Conservation (phyloP, 768 basidiomycete genomes). For the Tricholoma matsutake region DNA sequence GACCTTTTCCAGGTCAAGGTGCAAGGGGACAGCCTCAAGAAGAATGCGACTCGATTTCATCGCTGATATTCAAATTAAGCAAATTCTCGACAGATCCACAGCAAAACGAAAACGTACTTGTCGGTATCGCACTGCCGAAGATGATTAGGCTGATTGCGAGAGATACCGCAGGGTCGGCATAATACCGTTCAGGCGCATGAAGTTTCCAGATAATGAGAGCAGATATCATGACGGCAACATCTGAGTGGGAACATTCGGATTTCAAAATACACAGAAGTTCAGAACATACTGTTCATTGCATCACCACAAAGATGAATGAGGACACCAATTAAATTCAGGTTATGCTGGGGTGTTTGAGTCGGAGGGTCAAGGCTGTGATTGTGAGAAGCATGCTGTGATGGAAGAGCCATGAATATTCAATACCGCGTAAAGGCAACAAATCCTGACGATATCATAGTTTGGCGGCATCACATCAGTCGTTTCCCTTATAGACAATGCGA, state of each 20-base stretch:
- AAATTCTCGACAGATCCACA: background rate
- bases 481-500: conserved; percentile 5
- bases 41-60: conserved; percentile 47
- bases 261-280: background rate
- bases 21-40: conserved; percentile 48
- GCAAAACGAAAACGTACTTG: conserved; percentile 35
- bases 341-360: conserved; percentile 29
- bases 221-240: conserved; percentile 52
- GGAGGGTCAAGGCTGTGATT: conserved; percentile 45
- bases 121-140: conserved; percentile 49
- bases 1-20: conserved; percentile 47
- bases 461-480: conserved; percentile 12
- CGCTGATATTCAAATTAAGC: conserved; percentile 23
- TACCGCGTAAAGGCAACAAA: background rate
- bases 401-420: background rate
- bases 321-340: conserved; percentile 47
- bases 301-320: conserved; percentile 51
- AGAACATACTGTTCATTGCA: conserved; percentile 46
- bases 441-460: conserved; percentile 29
- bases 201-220: conserved; percentile 49
- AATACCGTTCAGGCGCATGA: conserved; percentile 42
- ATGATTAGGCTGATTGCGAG: conserved; percentile 50
- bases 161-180: conserved; percentile 55
- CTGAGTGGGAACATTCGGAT: conserved; percentile 22
- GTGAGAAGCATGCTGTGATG: conserved; percentile 43